Evolutionary conservation across 768 basidiomycete species (phyloP).

Genomic region (Termitomyces sp.): DNA sequence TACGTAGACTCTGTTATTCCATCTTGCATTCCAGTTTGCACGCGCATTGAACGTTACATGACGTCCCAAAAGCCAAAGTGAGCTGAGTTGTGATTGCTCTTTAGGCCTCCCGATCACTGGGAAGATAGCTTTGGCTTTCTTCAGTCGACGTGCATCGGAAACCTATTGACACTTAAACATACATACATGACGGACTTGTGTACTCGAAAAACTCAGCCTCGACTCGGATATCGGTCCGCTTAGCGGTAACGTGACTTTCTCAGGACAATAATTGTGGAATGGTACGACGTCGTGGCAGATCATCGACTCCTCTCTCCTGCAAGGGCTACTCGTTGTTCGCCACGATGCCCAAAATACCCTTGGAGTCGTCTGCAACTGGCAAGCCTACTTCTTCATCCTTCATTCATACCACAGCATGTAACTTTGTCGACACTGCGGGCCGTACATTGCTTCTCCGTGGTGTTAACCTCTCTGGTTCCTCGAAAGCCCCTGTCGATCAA

Average conservation of each 20-base stretch:
- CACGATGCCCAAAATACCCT: slow-evolving; percentile 52
- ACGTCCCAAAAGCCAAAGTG: too few species aligned
- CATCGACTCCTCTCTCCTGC: background rate
- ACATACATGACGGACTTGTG: too few species aligned
- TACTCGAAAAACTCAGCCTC: background rate
- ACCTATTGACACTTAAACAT: too few species aligned
- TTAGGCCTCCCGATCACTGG: too few species aligned
- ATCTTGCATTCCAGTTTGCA: too few species aligned
- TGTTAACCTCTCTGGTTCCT: slow-evolving; percentile 89
- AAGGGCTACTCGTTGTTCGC: slow-evolving; percentile 3
- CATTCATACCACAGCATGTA: slow-evolving; percentile 60
- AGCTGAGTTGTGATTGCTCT: too few species aligned
- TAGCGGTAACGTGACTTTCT: slow-evolving; percentile 3
- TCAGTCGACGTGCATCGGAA: too few species aligned
- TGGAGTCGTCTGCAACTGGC: slow-evolving; percentile 53
- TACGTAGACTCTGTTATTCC: too few species aligned
- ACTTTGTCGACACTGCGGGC: slow-evolving; percentile 70
- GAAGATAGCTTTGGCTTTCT: too few species aligned
- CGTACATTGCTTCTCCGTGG: slow-evolving; percentile 83
- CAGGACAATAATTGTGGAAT: slow-evolving; percentile 4
- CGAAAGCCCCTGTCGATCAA: slow-evolving; percentile 73
- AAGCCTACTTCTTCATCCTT: slow-evolving; percentile 39
- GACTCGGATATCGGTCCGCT: background rate
- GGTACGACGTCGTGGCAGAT: slow-evolving; percentile 1
- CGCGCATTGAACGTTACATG: too few species aligned